Conservation (phyloP, 306 rosid genomes). For the Datisca glomerata region DNA sequence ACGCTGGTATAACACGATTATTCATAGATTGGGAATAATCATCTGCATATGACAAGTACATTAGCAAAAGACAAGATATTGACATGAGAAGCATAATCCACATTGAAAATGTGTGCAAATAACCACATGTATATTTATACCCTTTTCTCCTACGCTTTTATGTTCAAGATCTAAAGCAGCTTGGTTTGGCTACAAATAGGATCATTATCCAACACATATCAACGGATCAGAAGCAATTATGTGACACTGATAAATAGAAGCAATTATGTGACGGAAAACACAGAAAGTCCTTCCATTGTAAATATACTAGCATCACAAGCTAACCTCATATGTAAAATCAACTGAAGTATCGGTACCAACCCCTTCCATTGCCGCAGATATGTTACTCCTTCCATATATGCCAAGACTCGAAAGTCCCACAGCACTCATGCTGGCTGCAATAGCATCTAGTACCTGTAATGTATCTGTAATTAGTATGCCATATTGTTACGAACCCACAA, state of each 20-base stretch:
- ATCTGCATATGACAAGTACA: constrained; percentile 28
- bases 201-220: not conserved
- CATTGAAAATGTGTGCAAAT: constrained; percentile 1
- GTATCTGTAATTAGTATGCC: not conserved
- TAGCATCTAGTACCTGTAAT: constrained; percentile 5
- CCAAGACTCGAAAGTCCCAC: not conserved
- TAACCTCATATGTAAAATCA: constrained; percentile 2
- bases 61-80: constrained; percentile 6
- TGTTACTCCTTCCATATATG: not conserved
- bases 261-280: not conserved
- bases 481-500: not conserved
- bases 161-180: constrained; percentile 28
- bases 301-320: not conserved
- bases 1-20: constrained; percentile 28
- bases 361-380: not conserved
- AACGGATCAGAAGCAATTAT: not conserved
- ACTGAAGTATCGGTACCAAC: constrained; percentile 3
- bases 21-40: constrained; percentile 21
- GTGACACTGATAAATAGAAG: not conserved
- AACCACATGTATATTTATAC: constrained; percentile 37
- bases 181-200: constrained; percentile 27
- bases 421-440: not conserved
- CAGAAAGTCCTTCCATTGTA: not conserved
- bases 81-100: constrained; percentile 11
- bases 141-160: constrained; percentile 26